Percentiles rank a stretch among this genome's conserved stretches.
phyloP scores from a whole-genome alignment of 2,329 filamentous ascomycete genomes.

The Aspergillus sp. region DNA sequence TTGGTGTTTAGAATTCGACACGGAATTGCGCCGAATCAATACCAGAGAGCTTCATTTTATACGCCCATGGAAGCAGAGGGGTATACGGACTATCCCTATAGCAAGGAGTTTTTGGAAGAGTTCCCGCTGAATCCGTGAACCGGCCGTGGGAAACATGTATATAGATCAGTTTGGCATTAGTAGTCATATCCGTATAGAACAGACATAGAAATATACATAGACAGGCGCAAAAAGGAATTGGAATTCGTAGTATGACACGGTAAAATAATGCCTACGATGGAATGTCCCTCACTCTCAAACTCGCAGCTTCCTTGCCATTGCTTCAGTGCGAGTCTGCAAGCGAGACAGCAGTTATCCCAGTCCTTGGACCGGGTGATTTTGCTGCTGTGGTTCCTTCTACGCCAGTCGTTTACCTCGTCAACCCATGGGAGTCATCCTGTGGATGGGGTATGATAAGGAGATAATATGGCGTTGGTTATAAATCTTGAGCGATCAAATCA shows the following conservation, averaged over 20 bases:
- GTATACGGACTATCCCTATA: slow-evolving; percentile 26
- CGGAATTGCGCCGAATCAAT: slow-evolving; percentile 10
- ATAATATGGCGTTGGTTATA: slow-evolving; percentile 61
- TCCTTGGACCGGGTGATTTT: slow-evolving; percentile 6
- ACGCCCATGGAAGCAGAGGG: slow-evolving; percentile 3
- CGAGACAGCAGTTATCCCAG: slow-evolving; percentile 19
- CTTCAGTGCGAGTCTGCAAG: slow-evolving; percentile 36
- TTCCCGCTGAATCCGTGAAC: background rate
- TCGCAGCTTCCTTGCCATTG: slow-evolving; percentile 24
- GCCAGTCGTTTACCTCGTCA: slow-evolving; percentile 92
- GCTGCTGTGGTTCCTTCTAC: slow-evolving; percentile 56
- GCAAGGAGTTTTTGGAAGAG: slow-evolving; percentile 5
- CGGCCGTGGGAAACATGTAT: background rate
- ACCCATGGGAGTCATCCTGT: slow-evolving; percentile 41
- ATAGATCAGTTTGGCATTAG: background rate
- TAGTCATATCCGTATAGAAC: too few relatives aligned
- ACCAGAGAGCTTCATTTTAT: slow-evolving; percentile 15
- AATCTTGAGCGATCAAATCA: too few relatives aligned
- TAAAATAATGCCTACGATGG: too few relatives aligned
- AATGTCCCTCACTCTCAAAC: slow-evolving; percentile 38
- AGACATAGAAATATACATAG: too few relatives aligned
- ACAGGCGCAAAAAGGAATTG: too few relatives aligned
- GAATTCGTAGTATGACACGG: too few relatives aligned
- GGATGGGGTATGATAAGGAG: slow-evolving; percentile 54
- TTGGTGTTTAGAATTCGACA: slow-evolving; percentile 14